Evolutionary conservation across 1,284 basidiomycete species (phyloP).

Genomic region (Malassezia equina): DNA sequence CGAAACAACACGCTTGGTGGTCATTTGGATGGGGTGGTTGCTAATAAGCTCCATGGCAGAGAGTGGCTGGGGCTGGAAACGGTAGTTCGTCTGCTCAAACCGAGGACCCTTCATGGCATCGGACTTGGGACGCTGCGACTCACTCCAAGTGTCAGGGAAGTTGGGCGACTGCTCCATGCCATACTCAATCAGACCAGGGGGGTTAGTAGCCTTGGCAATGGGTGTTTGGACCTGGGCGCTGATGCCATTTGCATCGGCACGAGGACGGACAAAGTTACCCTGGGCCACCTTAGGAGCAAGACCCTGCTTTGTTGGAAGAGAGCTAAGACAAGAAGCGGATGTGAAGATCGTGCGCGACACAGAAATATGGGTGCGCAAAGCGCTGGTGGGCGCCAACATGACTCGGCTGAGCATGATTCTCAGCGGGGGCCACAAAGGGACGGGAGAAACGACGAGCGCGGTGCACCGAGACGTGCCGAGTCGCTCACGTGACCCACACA

Average conservation of each 20-base stretch:
- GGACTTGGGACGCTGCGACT: constrained; percentile 53
- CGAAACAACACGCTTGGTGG: constrained; percentile 67
- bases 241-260: neutral
- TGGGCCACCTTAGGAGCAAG: neutral
- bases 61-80: constrained; percentile 71
- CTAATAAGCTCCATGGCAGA: constrained; percentile 80
- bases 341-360: neutral
- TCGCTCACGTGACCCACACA: neutral
- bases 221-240: constrained; percentile 4
- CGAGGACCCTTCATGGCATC: constrained; percentile 57
- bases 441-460: constrained; percentile 1
- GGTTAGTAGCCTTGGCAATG: constrained; percentile 24
- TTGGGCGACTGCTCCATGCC: constrained; percentile 27
- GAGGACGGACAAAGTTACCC: constrained; percentile 15
- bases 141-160: constrained; percentile 20
- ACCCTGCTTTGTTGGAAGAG: neutral
- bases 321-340: neutral
- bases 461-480: neutral
- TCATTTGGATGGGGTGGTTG: constrained; percentile 70
- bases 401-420: constrained; percentile 9
- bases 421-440: neutral
- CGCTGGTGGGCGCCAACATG: constrained; percentile 4
- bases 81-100: constrained; percentile 79
- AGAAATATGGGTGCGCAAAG: neutral
- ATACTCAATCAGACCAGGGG: constrained; percentile 14